A percentile compares a stretch with the other conserved stretches of the same genome.
phyloP scores from a whole-genome alignment of 768 basidiomycete genomes.

The Rhizopogon rudus region DNA sequence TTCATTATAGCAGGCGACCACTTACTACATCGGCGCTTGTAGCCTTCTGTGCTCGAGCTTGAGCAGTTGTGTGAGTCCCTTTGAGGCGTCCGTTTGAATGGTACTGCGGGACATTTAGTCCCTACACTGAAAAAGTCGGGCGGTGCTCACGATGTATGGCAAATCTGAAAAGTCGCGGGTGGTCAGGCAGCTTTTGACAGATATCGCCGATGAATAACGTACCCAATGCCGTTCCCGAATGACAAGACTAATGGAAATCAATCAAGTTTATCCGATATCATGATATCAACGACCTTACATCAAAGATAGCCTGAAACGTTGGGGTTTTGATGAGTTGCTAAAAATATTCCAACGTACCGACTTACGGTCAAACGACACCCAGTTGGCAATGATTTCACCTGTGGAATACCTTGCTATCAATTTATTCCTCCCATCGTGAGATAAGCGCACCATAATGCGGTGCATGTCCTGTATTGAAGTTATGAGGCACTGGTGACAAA shows the following conservation, averaged over 20 bases:
- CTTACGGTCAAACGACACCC: slow-evolving; percentile 63
- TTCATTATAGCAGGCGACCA: neutral
- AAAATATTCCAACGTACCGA: neutral
- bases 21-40: slow-evolving; percentile 71
- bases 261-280: neutral
- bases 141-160: slow-evolving; percentile 22
- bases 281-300: slow-evolving; percentile 30
- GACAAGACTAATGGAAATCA: slow-evolving; percentile 32
- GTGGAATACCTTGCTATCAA: neutral
- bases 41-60: slow-evolving; percentile 31
- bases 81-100: slow-evolving; percentile 53
- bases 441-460: slow-evolving; percentile 31
- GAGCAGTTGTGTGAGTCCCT: slow-evolving; percentile 34
- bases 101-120: slow-evolving; percentile 34
- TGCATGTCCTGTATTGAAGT: slow-evolving; percentile 31
- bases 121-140: neutral
- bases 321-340: neutral
- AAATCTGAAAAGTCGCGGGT: slow-evolving; percentile 10
- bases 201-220: neutral
- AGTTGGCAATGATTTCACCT: slow-evolving; percentile 50
- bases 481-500: neutral
- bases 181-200: neutral
- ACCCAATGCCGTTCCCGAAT: slow-evolving; percentile 47
- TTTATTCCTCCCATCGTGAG: neutral
- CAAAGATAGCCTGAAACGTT: slow-evolving; percentile 36